Evolutionary conservation across 495 filamentous ascomycete species (phyloP).

Genomic region (Trichoderma reesei): DNA sequence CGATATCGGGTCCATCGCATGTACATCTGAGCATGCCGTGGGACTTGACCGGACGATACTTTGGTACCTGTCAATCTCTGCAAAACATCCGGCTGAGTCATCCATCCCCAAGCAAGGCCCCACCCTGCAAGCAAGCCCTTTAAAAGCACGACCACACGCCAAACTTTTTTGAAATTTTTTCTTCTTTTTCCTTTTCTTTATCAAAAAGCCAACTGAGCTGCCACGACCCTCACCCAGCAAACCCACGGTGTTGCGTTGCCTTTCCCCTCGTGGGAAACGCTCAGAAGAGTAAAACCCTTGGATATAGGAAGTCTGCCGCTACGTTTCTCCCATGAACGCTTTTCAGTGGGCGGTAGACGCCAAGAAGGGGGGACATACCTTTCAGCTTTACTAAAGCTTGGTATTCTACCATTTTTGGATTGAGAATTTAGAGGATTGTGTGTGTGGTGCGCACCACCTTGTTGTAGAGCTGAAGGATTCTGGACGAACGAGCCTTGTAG

Average conservation of each 20-base stretch:
- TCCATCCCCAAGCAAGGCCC: background rate
- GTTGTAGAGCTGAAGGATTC: background rate
- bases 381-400: background rate
- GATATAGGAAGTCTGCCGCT: slow-evolving; percentile 12
- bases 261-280: slow-evolving; percentile 13
- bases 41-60: no score
- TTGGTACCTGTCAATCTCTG: background rate
- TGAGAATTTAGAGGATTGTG: background rate
- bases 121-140: background rate
- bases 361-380: slow-evolving; percentile 12
- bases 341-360: slow-evolving; percentile 9
- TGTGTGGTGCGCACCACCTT: background rate
- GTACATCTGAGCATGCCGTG: background rate
- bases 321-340: background rate
- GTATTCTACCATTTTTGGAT: background rate
- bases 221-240: slow-evolving; percentile 12
- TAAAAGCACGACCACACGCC: background rate
- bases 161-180: slow-evolving; percentile 14
- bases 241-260: slow-evolving; percentile 13
- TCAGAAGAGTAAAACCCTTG: slow-evolving; percentile 13
- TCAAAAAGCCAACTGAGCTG: slow-evolving; percentile 11
- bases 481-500: background rate
- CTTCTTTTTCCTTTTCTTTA: slow-evolving; percentile 11
- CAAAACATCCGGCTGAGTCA: background rate
- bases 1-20: background rate